Base-by-base conservation (phyloP, 2,329 filamentous ascomycete species). In the Aureobasidium sp. region DNA sequence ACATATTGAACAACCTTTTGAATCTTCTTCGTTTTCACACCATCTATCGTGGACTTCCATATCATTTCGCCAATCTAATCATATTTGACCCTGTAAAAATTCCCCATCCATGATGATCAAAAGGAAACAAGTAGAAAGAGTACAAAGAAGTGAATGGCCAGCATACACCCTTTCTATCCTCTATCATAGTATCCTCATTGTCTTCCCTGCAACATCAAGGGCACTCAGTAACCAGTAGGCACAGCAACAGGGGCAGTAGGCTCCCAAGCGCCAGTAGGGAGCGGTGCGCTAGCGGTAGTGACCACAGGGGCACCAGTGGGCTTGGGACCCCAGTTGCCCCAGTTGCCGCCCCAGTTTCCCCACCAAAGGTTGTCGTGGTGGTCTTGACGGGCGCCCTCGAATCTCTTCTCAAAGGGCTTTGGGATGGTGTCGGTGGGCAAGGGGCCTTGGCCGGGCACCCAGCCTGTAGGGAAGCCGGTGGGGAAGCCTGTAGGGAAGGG, bases 401-500 rank as follows among this genome's bases (percentile, higher is more conserved):
- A 56, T 57, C 41, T 49, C 47, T 22, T 52, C 47, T 34, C 55
- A 12, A 39, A n/a, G 27, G n/a, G 34, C 56, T 62, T 57, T 5
- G 63, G 22, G 5, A 27, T 49, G 36, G 36, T 29, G n/a, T 37
- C 63, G 29, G 61, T 39, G 37, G 56, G 42, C 14, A 42, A 20
- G 11, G 44, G n/a, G 2, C 7, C 37, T 5, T 36, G 14, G 6
- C 56, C 55, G 14, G 64, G 62, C 25, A 62, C 25, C 31, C 20
- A 56, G 31, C 64, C 64, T 34, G 64, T 62, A n/a, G 64, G 63
- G 55, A 49, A 45, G n/a, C 36, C 36, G 17, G 31, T 29, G 17
- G 42, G 44, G 56, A 47, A 45, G n/a, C 59, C 49, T 11, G 49
- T 56, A 22, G 61, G 61, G 42, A 44, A 37, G 15, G 42, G 20